Conservation (phyloP, 768 basidiomycete species). For the Boletus huronensis region DNA sequence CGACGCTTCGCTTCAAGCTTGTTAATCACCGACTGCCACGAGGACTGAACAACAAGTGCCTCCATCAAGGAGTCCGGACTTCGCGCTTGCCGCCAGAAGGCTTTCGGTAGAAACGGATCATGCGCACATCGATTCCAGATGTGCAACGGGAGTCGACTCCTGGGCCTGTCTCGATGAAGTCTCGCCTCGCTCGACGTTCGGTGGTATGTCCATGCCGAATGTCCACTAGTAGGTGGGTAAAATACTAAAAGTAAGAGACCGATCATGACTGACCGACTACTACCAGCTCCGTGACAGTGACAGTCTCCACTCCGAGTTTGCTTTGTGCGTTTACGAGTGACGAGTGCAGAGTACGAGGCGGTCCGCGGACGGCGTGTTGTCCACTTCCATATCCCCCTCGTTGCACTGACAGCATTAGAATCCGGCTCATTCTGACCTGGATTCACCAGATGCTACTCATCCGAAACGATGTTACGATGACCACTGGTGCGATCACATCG, state of each 20-base stretch:
- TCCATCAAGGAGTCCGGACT: not conserved
- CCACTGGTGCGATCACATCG: not conserved
- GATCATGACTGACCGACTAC: too few species aligned
- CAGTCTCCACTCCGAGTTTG: too few species aligned
- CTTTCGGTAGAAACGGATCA: not conserved
- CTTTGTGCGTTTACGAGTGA: not conserved
- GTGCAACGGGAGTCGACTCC: not conserved
- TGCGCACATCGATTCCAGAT: not conserved
- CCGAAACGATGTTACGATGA: not conserved
- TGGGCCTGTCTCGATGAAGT: not conserved
- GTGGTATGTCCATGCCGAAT: not conserved
- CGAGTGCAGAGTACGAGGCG: not conserved
- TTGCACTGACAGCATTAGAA: not conserved
- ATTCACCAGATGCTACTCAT: not conserved
- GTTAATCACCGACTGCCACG: not conserved
- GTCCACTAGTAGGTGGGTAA: not conserved
- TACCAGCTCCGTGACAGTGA: not conserved
- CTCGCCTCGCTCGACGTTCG: not conserved
- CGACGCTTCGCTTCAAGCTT: not conserved
- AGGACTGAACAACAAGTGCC: not conserved
- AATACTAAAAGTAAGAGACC: not conserved
- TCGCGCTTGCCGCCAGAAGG: not conserved
- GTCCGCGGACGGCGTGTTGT: not conserved
- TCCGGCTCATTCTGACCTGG: constrained; percentile 1
- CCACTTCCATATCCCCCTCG: not conserved